A percentile compares a stretch with the other conserved stretches of the same genome.
Evolutionary conservation across 257 asterid species (phyloP).

Genomic region (Galeopsis tetrahit): DNA sequence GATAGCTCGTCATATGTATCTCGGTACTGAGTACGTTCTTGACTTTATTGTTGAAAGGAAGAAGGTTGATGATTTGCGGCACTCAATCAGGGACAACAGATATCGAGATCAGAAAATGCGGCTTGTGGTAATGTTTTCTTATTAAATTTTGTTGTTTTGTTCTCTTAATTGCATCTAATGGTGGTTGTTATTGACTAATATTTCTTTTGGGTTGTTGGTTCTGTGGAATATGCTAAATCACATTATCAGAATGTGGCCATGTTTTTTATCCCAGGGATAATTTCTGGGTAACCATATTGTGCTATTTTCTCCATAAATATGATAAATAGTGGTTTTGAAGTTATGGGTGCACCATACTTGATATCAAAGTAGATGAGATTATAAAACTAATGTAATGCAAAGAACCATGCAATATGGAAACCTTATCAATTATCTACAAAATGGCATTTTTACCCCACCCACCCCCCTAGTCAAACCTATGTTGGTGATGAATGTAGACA

Average conservation of each 20-base stretch:
- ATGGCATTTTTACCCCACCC: conserved; percentile 5
- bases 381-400: not conserved
- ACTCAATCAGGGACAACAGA: conserved; percentile 89
- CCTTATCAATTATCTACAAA: not conserved
- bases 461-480: not conserved
- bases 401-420: not conserved
- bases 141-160: conserved; percentile 14
- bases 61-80: conserved; percentile 89
- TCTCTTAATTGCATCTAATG: conserved; percentile 28
- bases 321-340: conserved; percentile 22
- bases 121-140: conserved; percentile 63
- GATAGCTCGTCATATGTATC: conserved; percentile 81
- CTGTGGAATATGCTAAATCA: not conserved
- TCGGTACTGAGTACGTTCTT: conserved; percentile 78
- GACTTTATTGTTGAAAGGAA: conserved; percentile 98
- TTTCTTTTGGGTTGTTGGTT: conserved; percentile 1
- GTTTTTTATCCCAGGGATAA: not conserved
- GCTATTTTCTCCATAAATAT: conserved; percentile 19
- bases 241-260: conserved; percentile 6
- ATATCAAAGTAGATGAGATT: conserved; percentile 11
- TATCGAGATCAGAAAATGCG: conserved; percentile 95
- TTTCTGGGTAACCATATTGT: conserved; percentile 8
- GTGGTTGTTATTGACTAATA: conserved; percentile 3
- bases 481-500: not conserved
- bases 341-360: conserved; percentile 1